Base-by-base conservation (phyloP, 345 rosid species). In the Arabidopsis suecica region DNA sequence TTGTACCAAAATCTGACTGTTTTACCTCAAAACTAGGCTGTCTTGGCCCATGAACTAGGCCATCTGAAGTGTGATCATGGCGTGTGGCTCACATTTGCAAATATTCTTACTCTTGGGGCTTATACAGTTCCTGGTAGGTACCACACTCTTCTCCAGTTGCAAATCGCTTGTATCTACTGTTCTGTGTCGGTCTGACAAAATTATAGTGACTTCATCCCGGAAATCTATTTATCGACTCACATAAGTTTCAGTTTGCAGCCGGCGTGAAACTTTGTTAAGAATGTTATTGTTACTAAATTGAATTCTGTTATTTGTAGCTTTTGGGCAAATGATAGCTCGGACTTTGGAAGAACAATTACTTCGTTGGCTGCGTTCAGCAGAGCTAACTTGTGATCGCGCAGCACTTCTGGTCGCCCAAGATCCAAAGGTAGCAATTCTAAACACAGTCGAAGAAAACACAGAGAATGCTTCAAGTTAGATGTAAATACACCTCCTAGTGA, bases 51-150 rank as follows among this genome's bases (percentile, higher is more conserved):
- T 64, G 99, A 94, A 75, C 83, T 94, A 79, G 99, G 99, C 28
- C 97, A 91, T 86, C 87, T 94, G 65, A 91, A 94, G 81, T 94
- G 99, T 5, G 96, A 94, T 74, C 99, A 91, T 34, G 97, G 99
- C 59, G 92, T 91, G 10, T 94, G 99, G 99, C 97, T 94, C 68
- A 91, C 98, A 10, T 86, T 94, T 81, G 98, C 97, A 53, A 94
- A 90, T 69, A 84, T 91, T 77, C 93, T 94, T 79, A 91, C 95
- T 40, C 86, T 94, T 62, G 98, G 97, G 45, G 98, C 95, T n/a
- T 86, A 94, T 80, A 83, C 83, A 55, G 85, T 94, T 72, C 98
- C 97, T 59, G 97, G 98, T 91, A 86, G 74, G 88, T 73, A 8
- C 66, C 23, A 10, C 38, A 25, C 53, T 60, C 56, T 68, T 53